Evolutionary conservation across 345 rosid species (phyloP), one percentile per base, ranked within the genome.

Genomic region (Eucalyptus erythrocorys): DNA sequence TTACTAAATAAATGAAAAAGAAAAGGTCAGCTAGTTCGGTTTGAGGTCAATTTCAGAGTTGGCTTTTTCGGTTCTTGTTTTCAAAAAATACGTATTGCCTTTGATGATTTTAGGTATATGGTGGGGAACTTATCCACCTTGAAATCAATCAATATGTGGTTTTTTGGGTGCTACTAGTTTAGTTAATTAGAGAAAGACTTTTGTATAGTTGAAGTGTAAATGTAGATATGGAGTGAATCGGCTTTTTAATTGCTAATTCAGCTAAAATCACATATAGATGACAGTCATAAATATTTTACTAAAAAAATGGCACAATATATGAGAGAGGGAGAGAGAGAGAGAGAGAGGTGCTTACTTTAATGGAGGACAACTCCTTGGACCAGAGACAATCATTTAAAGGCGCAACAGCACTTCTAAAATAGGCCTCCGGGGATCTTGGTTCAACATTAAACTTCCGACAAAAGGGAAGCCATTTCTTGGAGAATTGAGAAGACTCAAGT

Each of bases 381-480:
- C 32, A 48, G 21, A 50, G 24, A 34, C 5, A 55, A 76, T 87
- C 89, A 76, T 79, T 37, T 3, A 1, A 8, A 30, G 61, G 85
- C 8, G 24, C 49, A 6, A 21, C n/a, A 40, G 40, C 47, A 37
- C 3, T 51, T 42, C 37, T 76, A 19, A 95, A 95, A 91, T 93
- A 95, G 27, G 94, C 94, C 6, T 92, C 92, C 1, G 98, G 97
- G 32, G 96, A 92, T 89, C 95, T 93, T 1, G 96, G 96, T 26
- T 95, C 94, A 47, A 94, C 90, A 3, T 92, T 89, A 89, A 90
- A 91, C 85, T 89, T 95, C 24, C 90, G 94, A 89, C 96, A 94
- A 24, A 88, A 96, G 3, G 96, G 95, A 59, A 97, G 88, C 99
- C 99, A 97, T 48, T 49, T 66, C 87, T 89, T 92, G 32, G 95